phyloP scores from a whole-genome alignment of 305 asterid genomes.

The Solanum chacoense region DNA sequence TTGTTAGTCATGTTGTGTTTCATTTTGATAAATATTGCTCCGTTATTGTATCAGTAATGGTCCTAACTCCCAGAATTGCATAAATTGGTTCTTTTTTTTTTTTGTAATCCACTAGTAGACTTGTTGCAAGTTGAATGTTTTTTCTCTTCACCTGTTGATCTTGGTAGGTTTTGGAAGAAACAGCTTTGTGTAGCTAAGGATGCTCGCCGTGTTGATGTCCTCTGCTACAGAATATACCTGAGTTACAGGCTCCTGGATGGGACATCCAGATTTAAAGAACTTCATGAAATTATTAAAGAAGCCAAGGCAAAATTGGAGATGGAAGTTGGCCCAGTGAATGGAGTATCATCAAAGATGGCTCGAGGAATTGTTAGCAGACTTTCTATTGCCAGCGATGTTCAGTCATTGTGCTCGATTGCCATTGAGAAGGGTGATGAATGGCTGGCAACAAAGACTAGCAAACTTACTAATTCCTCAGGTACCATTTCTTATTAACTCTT shows the following conservation, averaged over 20 bases:
- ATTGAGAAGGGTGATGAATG: constrained; percentile 73
- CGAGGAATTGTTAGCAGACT: constrained; percentile 90
- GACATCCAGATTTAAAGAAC: constrained; percentile 64
- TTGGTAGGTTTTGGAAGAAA: constrained; percentile 77
- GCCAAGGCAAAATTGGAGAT: constrained; percentile 76
- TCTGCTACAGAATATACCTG: constrained; percentile 69
- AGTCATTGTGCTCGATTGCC: constrained; percentile 69
- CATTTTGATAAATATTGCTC: neutral
- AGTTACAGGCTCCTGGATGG: constrained; percentile 78
- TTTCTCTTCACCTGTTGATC: neutral
- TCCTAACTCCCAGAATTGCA: neutral
- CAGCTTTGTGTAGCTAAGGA: constrained; percentile 81
- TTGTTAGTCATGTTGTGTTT: neutral
- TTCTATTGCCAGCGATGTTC: constrained; percentile 67
- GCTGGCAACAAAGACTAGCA: constrained; percentile 29
- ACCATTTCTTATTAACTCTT: constrained; percentile 2
- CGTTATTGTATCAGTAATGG: neutral
- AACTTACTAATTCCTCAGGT: constrained; percentile 33
- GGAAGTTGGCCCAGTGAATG: constrained; percentile 81
- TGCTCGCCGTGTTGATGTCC: constrained; percentile 76
- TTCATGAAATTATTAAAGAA: constrained; percentile 61
- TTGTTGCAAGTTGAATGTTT: neutral
- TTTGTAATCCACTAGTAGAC: neutral
- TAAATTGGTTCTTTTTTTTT: neutral
- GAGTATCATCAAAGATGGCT: constrained; percentile 79